phyloP scores from a whole-genome alignment of 2,329 filamentous ascomycete genomes.

The Podosphaera fusca region DNA sequence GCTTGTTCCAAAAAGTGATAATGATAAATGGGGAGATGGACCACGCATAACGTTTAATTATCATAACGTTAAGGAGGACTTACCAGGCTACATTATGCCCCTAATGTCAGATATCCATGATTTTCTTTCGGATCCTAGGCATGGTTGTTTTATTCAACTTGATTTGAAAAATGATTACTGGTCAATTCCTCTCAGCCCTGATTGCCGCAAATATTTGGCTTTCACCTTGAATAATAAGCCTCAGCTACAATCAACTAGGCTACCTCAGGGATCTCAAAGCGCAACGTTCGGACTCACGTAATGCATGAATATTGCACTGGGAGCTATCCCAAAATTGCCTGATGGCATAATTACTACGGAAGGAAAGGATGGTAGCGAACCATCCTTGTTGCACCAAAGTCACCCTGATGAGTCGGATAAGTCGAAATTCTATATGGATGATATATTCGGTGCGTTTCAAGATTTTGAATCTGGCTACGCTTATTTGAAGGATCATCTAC shows the following conservation, averaged over 20 bases:
- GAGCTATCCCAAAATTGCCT: not conserved
- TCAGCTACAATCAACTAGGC: not conserved
- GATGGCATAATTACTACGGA: not conserved
- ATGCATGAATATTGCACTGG: slow-evolving; percentile 1
- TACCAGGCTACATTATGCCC: not conserved
- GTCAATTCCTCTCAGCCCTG: not conserved
- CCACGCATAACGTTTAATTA: not conserved
- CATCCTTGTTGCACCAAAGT: not conserved
- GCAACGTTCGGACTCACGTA: not conserved
- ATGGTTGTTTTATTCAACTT: not conserved
- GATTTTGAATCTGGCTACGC: not conserved
- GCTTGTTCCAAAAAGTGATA: not conserved
- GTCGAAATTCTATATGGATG: not conserved
- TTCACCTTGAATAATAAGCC: slow-evolving; percentile 1
- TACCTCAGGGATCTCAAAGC: not conserved
- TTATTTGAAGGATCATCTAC: not conserved
- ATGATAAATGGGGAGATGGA: not conserved
- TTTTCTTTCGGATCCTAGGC: not conserved
- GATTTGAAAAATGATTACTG: not conserved
- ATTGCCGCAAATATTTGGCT: not conserved
- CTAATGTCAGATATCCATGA: not conserved
- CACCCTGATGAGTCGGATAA: not conserved
- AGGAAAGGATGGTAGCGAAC: not conserved
- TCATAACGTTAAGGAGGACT: not conserved
- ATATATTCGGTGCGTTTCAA: not conserved